Base-by-base conservation (phyloP, 345 rosid genomes). In the Eutrema yunnanense region DNA sequence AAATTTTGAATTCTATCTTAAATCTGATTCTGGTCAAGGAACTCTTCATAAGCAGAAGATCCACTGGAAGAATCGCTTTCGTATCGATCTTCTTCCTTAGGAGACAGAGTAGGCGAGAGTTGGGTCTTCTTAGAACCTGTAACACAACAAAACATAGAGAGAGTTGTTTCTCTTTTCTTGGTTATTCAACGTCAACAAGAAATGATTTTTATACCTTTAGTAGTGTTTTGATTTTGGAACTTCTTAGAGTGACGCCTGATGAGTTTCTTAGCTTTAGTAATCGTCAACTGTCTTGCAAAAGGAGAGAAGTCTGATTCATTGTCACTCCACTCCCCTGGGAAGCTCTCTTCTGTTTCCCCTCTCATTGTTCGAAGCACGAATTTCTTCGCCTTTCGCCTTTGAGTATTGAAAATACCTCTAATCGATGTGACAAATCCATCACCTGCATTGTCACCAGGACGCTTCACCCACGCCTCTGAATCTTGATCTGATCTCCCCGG, bases 351-450 rank as follows among this genome's bases (percentile, higher is more conserved):
- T 73, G 86, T 79, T 78, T 95, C 99, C 3, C 96, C 97, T 51
- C 99, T 84, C 96, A 95, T 95, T 13, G 99, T 88, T 46, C 94
- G 82, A 27, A 92, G 89, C 66, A 95, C 98, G 66, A 95, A 92
- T 65, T 88, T 90, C 78, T 82, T 90, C 11, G 99, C 99, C 84
- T 87, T 95, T 51, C 90, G 85, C 9, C 94, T 88, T 73, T 95
- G 99, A 2, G 92, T 95, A 64, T 83, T 88, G 81, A 95, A 95
- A 33, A 95, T 91, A 64, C 99, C 98, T 80, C 84, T 85, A 71
- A 95, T 78, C 50, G 96, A 92, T 58, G 94, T 95, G 53, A 95
- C 98, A 70, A 95, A 95, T 56, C 99, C 96, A 81, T 92, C 99
- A 53, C 99, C 99, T 43, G 98, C 98, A 78, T 89, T 96, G 73